Evolutionary conservation across 306 rosid genomes (phyloP).

Genomic region (Erythrophleum fordii): DNA sequence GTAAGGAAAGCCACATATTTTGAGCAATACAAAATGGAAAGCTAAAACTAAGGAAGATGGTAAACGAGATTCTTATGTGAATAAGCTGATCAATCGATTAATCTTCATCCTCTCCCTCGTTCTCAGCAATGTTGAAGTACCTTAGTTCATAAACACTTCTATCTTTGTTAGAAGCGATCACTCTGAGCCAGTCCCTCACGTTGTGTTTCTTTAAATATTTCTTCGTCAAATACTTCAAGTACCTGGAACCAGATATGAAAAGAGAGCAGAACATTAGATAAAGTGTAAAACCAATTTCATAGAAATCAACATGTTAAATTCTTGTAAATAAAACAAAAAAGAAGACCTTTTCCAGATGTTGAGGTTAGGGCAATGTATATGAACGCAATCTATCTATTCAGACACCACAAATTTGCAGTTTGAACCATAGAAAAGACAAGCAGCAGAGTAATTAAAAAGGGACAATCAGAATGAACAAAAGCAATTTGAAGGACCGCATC

Average conservation of each 20-base stretch:
- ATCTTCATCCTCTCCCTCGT: constrained; percentile 57
- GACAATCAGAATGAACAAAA: background rate
- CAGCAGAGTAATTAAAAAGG: background rate
- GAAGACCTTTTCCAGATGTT: background rate
- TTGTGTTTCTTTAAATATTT: constrained; percentile 61
- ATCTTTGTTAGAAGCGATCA: constrained; percentile 57
- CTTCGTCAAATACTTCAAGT: constrained; percentile 57
- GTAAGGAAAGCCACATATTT: constrained; percentile 29
- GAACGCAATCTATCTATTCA: background rate
- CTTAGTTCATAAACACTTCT: constrained; percentile 52
- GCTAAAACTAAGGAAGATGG: constrained; percentile 30
- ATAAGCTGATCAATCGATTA: constrained; percentile 35
- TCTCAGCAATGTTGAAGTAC: constrained; percentile 63
- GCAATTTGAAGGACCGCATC: background rate
- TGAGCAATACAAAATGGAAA: constrained; percentile 38
- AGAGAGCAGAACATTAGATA: background rate
- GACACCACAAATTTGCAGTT: background rate
- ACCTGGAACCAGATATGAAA: constrained; percentile 28
- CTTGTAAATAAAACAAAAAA: background rate
- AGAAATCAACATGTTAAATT: background rate
- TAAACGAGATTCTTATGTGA: constrained; percentile 5
- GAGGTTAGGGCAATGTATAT: background rate
- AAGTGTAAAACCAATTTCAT: background rate
- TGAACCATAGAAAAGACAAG: background rate
- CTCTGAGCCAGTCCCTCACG: constrained; percentile 62